Percentiles rank a stretch among this genome's conserved stretches.
phyloP scores from a whole-genome alignment of 805 yeast species.

The Barnettozyma wickerhamii region DNA sequence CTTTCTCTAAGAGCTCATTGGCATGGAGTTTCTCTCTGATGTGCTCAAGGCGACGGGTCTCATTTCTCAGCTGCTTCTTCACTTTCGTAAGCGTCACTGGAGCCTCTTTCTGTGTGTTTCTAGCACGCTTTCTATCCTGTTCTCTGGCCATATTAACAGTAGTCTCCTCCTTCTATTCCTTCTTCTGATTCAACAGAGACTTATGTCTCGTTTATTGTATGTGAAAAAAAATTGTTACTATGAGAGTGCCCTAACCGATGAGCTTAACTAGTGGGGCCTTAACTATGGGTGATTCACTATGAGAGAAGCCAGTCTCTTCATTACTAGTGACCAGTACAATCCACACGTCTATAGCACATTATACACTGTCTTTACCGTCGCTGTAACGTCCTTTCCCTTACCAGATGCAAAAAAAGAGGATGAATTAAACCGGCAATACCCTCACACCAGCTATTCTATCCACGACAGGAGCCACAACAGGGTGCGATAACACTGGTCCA shows the following conservation, averaged over 20 bases:
- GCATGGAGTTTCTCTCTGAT: slow-evolving; percentile 58
- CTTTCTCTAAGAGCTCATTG: slow-evolving; percentile 61
- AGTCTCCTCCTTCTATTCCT: no score
- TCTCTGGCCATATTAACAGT: background rate
- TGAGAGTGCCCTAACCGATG: slow-evolving; percentile 5
- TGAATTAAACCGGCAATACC: slow-evolving; percentile 53
- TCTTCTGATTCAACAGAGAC: no score
- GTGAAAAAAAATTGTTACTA: slow-evolving; percentile 1
- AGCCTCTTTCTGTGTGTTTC: background rate
- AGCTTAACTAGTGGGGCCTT: no score
- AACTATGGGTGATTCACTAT: background rate
- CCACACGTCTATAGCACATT: no score
- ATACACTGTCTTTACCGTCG: no score
- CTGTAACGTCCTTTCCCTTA: no score
- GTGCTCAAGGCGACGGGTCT: slow-evolving; percentile 59
- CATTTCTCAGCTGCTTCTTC: slow-evolving; percentile 83
- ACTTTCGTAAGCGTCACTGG: slow-evolving; percentile 40
- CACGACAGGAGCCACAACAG: slow-evolving; percentile 71
- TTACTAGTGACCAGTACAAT: no score
- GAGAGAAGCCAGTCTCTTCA: no score
- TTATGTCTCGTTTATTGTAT: no score
- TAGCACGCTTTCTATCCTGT: background rate
- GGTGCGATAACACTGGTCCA: slow-evolving; percentile 81
- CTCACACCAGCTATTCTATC: slow-evolving; percentile 56
- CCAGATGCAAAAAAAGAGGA: no score